These are phyloP conservation scores for Nicotiana noctiflora DNA, from an alignment of 257 asterid genomes.

Conservation along the genomic window DNA sequence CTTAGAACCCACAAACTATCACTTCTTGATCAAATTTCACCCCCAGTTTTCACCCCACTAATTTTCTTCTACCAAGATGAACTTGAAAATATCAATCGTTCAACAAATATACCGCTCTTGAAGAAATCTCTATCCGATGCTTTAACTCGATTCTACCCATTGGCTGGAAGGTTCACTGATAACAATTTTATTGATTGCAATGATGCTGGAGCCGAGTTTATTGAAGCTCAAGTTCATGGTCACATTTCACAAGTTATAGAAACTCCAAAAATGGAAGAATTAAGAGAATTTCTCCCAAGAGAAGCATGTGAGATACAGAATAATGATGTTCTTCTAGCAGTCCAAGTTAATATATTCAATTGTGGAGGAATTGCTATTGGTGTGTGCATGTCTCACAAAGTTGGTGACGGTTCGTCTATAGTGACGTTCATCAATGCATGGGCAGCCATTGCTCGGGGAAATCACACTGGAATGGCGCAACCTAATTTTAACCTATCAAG, in stretches of 20 bases:
- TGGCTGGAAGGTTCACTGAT: constrained; percentile 27
- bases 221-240: constrained; percentile 24
- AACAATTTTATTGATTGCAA: constrained; percentile 26
- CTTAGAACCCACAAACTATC: constrained; percentile 25
- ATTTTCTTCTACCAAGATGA: constrained; percentile 27
- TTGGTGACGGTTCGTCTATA: constrained; percentile 30
- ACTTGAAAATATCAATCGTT: background rate
- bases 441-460: constrained; percentile 23
- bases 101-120: constrained; percentile 8
- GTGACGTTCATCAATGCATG: constrained; percentile 31
- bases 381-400: constrained; percentile 25
- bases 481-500: constrained; percentile 11
- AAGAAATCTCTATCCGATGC: constrained; percentile 30
- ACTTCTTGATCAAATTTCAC: constrained; percentile 30
- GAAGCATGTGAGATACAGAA: background rate
- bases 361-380: constrained; percentile 34
- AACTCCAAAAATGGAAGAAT: constrained; percentile 11
- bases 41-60: constrained; percentile 25
- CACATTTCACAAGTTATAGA: background rate
- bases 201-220: constrained; percentile 29
- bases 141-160: constrained; percentile 26
- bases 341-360: constrained; percentile 28
- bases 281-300: constrained; percentile 12
- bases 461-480: background rate
- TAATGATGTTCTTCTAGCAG: constrained; percentile 12